Conservation (phyloP, 495 filamentous ascomycete species). For the Sporormia fimetaria region DNA sequence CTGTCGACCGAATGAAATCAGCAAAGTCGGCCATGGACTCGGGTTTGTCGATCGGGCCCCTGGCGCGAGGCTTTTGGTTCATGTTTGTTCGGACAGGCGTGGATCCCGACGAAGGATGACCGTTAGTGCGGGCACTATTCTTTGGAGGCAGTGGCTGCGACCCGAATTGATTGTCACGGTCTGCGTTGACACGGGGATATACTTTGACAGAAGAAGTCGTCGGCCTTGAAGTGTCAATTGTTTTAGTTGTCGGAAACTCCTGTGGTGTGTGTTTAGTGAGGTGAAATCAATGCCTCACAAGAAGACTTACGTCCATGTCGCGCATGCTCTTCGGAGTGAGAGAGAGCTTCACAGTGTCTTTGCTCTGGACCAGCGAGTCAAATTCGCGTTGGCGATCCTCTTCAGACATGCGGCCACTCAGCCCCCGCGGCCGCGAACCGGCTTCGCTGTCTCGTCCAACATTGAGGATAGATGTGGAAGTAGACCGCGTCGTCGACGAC, state of each 20-base stretch:
- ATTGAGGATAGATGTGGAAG: constrained; percentile 17
- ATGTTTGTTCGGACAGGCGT: background rate
- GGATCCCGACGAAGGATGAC: constrained; percentile 2
- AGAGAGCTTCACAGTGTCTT: constrained; percentile 87
- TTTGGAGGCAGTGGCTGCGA: constrained; percentile 11
- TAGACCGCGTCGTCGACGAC: constrained; percentile 16
- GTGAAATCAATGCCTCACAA: background rate
- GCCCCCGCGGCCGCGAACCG: constrained; percentile 11
- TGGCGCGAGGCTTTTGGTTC: constrained; percentile 31
- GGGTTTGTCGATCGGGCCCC: constrained; percentile 53
- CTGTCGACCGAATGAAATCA: constrained; percentile 74
- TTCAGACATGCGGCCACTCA: constrained; percentile 27
- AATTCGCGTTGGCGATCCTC: constrained; percentile 49
- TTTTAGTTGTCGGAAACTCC: constrained; percentile 9
- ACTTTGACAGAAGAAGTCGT: constrained; percentile 16
- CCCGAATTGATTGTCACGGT: constrained; percentile 13
- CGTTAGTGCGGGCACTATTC: constrained; percentile 3
- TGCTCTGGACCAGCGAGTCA: constrained; percentile 79
- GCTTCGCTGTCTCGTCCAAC: constrained; percentile 12
- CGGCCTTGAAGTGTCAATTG: constrained; percentile 9
- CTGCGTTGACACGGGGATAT: constrained; percentile 20
- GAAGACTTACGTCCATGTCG: constrained; percentile 61
- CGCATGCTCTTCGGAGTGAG: constrained; percentile 83
- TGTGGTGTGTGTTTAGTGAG: constrained; percentile 4
- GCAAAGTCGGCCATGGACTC: constrained; percentile 68